These are phyloP conservation scores for Halteria grandinella DNA, from an alignment of 73 alveolate genomes.

Conservation along the genomic window DNA sequence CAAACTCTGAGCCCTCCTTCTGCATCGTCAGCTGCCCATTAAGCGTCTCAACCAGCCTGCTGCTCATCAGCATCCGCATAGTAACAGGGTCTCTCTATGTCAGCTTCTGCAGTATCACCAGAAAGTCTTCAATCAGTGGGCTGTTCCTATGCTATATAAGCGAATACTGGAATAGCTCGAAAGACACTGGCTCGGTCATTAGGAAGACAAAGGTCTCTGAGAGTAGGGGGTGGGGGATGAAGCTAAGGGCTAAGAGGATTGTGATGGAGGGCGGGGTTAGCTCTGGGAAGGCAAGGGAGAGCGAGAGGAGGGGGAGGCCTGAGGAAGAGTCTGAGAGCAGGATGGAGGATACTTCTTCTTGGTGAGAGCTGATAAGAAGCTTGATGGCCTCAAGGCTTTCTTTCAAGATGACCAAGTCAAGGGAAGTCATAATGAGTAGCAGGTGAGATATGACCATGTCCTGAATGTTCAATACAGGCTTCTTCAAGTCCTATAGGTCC, in stretches of 20 bases:
- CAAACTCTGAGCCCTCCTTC: conserved; percentile 1
- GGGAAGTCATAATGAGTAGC: conserved; percentile 1
- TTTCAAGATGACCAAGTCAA: neutral
- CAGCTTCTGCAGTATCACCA: conserved; percentile 14
- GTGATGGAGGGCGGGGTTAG: conserved; percentile 6
- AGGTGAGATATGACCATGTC: too few species aligned
- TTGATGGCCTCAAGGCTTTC: conserved; percentile 5
- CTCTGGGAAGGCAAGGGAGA: conserved; percentile 32
- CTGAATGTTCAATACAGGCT: too few species aligned
- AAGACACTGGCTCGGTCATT: conserved; percentile 21
- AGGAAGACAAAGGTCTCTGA: neutral
- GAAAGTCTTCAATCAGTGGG: conserved; percentile 21
- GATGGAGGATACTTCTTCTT: conserved; percentile 10
- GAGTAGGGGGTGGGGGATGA: neutral
- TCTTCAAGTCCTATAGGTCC: too few species aligned
- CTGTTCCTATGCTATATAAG: neutral
- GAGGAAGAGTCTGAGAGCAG: conserved; percentile 1
- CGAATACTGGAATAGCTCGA: conserved; percentile 18
- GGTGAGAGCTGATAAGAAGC: neutral
- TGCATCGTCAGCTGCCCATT: conserved; percentile 13
- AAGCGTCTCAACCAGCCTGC: conserved; percentile 4
- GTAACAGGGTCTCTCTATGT: conserved; percentile 13
- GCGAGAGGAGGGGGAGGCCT: conserved; percentile 5
- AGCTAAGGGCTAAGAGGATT: conserved; percentile 29
- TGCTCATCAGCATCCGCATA: neutral